These are phyloP conservation scores for Strigomonas culicis DNA, from an alignment of 208 protist genomes.

Conservation along the genomic window DNA sequence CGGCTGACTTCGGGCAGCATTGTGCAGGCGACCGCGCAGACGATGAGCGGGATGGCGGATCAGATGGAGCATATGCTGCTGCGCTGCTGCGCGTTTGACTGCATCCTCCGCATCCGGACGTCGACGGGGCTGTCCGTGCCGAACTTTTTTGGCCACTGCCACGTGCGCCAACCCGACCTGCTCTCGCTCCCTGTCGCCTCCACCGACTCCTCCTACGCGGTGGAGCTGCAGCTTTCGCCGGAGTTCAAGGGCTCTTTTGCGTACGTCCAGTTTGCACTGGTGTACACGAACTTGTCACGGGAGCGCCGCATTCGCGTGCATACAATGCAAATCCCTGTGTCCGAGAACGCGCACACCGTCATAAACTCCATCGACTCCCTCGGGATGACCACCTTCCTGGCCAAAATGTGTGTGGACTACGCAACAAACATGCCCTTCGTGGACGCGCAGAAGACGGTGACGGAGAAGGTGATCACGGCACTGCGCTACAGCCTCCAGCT, in stretches of 20 bases:
- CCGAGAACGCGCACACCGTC: slow-evolving; percentile 30
- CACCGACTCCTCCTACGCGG: slow-evolving; percentile 85
- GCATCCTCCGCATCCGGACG: slow-evolving; percentile 94
- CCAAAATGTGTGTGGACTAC: slow-evolving; percentile 70
- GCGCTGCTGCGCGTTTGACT: slow-evolving; percentile 92
- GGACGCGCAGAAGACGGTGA: slow-evolving; percentile 60
- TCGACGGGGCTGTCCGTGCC: slow-evolving; percentile 79
- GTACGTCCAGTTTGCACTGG: slow-evolving; percentile 79
- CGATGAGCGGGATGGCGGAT: slow-evolving; percentile 52
- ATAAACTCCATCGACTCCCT: slow-evolving; percentile 75
- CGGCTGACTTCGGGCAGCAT: slow-evolving; percentile 79
- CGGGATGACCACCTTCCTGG: slow-evolving; percentile 62
- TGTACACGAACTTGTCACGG: slow-evolving; percentile 74
- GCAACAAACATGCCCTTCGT: slow-evolving; percentile 47
- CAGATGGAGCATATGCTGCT: slow-evolving; percentile 79
- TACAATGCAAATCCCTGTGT: slow-evolving; percentile 68
- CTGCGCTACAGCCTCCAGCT: slow-evolving; percentile 41
- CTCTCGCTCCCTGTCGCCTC: slow-evolving; percentile 92
- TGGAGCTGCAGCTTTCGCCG: slow-evolving; percentile 61
- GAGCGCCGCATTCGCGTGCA: slow-evolving; percentile 86
- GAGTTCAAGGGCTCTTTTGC: slow-evolving; percentile 61
- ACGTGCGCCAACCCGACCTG: slow-evolving; percentile 94
- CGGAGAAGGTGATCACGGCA: slow-evolving; percentile 43
- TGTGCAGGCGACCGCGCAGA: slow-evolving; percentile 49
- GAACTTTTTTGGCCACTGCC: slow-evolving; percentile 96